A percentile compares a stretch with the other conserved stretches of the same genome.
phyloP scores from a whole-genome alignment of 1,284 basidiomycete species.

The Ustilago xerochloae region DNA sequence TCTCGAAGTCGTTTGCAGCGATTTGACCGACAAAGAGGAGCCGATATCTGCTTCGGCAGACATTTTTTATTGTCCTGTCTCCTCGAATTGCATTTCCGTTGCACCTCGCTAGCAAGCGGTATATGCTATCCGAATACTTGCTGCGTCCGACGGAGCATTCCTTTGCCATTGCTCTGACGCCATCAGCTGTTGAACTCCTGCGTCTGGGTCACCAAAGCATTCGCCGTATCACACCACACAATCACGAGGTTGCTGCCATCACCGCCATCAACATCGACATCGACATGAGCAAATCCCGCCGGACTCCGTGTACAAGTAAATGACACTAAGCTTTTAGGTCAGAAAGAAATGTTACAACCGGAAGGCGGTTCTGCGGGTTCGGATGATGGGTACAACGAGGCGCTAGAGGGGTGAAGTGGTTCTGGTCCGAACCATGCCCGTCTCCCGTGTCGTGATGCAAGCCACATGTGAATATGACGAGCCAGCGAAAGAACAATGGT shows the following conservation, averaged over 20 bases:
- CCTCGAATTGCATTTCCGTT: too few relatives aligned
- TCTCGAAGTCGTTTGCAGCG: background rate
- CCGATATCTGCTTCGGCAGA: background rate
- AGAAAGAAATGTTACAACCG: background rate
- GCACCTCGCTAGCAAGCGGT: too few relatives aligned
- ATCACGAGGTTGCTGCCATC: too few relatives aligned
- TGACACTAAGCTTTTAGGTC: too few relatives aligned
- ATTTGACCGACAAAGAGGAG: background rate
- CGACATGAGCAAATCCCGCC: background rate
- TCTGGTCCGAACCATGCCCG: conserved; percentile 8
- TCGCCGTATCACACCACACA: background rate
- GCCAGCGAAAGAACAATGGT: background rate
- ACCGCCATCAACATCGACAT: background rate
- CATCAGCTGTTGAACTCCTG: background rate
- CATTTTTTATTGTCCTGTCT: background rate
- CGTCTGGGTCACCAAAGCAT: background rate
- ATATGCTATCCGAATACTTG: too few relatives aligned
- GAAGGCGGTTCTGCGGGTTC: conserved; percentile 26
- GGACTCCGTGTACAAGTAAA: conserved; percentile 3
- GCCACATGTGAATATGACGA: background rate
- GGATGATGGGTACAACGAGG: too few relatives aligned
- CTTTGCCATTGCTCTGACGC: background rate
- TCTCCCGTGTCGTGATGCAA: conserved; percentile 11
- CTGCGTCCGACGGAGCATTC: background rate
- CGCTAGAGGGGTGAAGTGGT: too few relatives aligned